phyloP scores from a whole-genome alignment of 2,329 filamentous ascomycete species.

The Penicillium sp. region DNA sequence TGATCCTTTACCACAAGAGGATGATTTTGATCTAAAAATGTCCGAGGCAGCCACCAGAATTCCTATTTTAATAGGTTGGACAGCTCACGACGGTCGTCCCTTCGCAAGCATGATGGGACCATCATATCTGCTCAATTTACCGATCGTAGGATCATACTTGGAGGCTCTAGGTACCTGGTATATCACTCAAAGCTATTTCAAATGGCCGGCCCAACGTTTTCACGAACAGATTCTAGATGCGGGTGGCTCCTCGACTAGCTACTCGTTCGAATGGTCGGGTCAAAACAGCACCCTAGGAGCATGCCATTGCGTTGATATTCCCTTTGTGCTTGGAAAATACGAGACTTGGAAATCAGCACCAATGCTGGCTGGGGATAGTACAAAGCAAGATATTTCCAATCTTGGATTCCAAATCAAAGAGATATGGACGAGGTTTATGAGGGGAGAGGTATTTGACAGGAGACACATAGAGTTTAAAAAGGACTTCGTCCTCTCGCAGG shows the following conservation, averaged over 20 bases:
- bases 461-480: not conserved
- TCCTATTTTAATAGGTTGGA: constrained; percentile 8
- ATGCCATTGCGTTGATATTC: constrained; percentile 10
- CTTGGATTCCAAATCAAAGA: constrained; percentile 4
- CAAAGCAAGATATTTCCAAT: not conserved
- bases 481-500: not conserved
- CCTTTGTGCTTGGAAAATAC: constrained; percentile 4
- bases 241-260: constrained; percentile 4
- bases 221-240: constrained; percentile 1
- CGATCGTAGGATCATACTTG: constrained; percentile 3
- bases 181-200: constrained; percentile 11
- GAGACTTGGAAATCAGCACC: constrained; percentile 5
- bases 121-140: constrained; percentile 1
- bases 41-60: not conserved
- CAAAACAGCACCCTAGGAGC: not conserved
- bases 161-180: constrained; percentile 10
- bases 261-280: constrained; percentile 3
- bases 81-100: constrained; percentile 5
- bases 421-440: constrained; percentile 5
- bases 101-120: constrained; percentile 14
- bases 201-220: constrained; percentile 3
- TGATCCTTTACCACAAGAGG: not conserved
- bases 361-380: constrained; percentile 4
- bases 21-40: constrained; percentile 6
- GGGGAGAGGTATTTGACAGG: not conserved